Conservation (phyloP, 441 rosid species). For the Sinapis alba region DNA sequence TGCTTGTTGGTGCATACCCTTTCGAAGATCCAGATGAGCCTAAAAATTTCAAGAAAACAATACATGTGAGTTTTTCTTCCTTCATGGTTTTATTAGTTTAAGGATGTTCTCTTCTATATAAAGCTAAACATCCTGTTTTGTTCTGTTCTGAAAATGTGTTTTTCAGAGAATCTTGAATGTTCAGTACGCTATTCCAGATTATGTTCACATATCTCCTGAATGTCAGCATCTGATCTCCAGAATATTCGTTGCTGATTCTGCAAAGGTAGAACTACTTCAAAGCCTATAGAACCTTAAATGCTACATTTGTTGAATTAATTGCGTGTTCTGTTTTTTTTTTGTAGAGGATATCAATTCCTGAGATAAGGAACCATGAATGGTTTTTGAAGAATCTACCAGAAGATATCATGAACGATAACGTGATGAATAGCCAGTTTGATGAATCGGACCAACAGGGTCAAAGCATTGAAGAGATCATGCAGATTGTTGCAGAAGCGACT, state of each 20-base stretch:
- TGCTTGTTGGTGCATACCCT: conserved; percentile 98
- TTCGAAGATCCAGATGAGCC: conserved; percentile 98
- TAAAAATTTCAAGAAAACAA: conserved; percentile 88
- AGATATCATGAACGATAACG: conserved; percentile 73
- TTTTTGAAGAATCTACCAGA: conserved; percentile 89
- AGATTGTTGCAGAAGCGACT: conserved; percentile 90
- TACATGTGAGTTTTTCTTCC: conserved; percentile 59
- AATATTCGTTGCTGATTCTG: conserved; percentile 92
- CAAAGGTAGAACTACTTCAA: conserved; percentile 50
- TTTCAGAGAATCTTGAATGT: conserved; percentile 89
- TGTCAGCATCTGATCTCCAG: conserved; percentile 88
- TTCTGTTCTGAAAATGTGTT: conserved; percentile 14
- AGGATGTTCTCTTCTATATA: background rate
- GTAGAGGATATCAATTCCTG: conserved; percentile 92
- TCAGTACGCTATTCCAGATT: conserved; percentile 95
- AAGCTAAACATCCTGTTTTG: background rate
- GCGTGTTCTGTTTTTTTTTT: background rate
- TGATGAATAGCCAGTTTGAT: conserved; percentile 58
- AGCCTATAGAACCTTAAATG: background rate
- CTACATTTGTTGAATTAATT: background rate
- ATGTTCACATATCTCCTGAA: conserved; percentile 90
- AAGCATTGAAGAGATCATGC: conserved; percentile 91
- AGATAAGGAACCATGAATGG: conserved; percentile 89
- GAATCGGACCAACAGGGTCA: conserved; percentile 91
- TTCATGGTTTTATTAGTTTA: conserved; percentile 6